These are phyloP conservation scores for Phaeosphaeria sp. DNA, from an alignment of 2,329 filamentous ascomycete genomes.

Conservation along the genomic window DNA sequence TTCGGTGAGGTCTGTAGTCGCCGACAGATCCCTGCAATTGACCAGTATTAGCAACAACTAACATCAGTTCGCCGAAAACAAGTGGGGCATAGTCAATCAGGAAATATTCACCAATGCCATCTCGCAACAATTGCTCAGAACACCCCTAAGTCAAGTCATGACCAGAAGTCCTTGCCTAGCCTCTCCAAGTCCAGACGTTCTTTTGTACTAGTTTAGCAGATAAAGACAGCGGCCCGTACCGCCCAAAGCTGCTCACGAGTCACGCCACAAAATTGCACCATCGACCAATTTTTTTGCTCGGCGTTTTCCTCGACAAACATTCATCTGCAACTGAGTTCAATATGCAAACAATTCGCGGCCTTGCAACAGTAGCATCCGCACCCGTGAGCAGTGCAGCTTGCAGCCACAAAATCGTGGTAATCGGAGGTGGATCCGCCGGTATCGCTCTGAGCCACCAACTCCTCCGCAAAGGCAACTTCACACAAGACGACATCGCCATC, in stretches of 20 bases:
- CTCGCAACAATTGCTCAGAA: not conserved
- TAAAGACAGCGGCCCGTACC: not conserved
- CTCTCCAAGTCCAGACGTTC: not conserved
- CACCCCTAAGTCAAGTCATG: not conserved
- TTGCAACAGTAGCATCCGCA: constrained; percentile 38
- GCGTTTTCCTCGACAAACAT: not conserved
- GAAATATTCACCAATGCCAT: not conserved
- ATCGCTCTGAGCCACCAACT: constrained; percentile 72
- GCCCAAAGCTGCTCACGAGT: not conserved
- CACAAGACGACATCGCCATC: constrained; percentile 66
- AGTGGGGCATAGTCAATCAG: not conserved
- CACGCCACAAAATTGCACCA: not conserved
- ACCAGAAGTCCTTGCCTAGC: not conserved
- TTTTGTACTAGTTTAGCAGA: not conserved
- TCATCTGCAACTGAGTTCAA: not conserved
- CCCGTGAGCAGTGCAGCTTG: constrained; percentile 41
- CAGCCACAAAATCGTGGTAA: constrained; percentile 69
- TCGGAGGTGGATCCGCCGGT: constrained; percentile 72
- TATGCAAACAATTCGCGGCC: constrained; percentile 8
- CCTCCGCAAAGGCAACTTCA: constrained; percentile 63
- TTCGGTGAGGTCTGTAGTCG: not conserved
- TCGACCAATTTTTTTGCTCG: not conserved
- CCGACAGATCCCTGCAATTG: not conserved
- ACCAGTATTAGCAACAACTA: no score
- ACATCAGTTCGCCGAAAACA: not conserved